Base-by-base conservation (phyloP, 2,329 filamentous ascomycete genomes). In the Aspergillus ibericus region DNA sequence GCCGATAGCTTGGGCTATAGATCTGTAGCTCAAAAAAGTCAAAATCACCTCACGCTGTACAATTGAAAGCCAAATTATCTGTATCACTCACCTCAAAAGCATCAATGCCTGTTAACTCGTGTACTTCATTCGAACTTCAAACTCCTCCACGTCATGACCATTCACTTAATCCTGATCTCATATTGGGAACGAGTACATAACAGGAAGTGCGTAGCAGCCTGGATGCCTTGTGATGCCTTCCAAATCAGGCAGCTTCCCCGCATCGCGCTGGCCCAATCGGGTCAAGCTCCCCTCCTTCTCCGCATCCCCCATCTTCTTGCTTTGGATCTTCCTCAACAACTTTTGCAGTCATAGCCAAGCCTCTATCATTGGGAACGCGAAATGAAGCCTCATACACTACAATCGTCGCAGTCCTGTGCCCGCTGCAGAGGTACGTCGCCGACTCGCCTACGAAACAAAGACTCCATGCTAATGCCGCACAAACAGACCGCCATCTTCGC, bases 381-480 rank as follows among this genome's bases (percentile, higher is more conserved):
- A 1, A 50, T 35, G 47, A 32, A 32, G 1, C 8, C 47, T 4
- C 12, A 2, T 4, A 35, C 47, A 18, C 18, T 4, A 2, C 38
- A 0, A 2, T 50, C 29, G 12, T 15, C 46, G 46, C 47, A 35
- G 13, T 50, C 46, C 1, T 56, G 46, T n/a, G 13, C 18, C 1
- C n/a, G 53, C 13, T 56, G 53, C n/a, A 40, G 35, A 56, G 46
- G 53, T 56, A 16, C 18, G 53, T 32, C 5, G 6, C 15, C 27
- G 12, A 12, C 10, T 32, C 6, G n/a, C 25, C n/a, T 32, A 13
- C 10, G 20, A 35, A 27, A 18, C 27, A 18, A 18, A 9, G 12
- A 34, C 15, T 12, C 36, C 35, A 34, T 35, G 6, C 20, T n/a
- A 9, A 42, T 4, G 4, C 38, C 8, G 9, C n/a, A 16, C 20